phyloP scores from a whole-genome alignment of 2,329 filamentous ascomycete genomes.

The Remersonia thermophila region DNA sequence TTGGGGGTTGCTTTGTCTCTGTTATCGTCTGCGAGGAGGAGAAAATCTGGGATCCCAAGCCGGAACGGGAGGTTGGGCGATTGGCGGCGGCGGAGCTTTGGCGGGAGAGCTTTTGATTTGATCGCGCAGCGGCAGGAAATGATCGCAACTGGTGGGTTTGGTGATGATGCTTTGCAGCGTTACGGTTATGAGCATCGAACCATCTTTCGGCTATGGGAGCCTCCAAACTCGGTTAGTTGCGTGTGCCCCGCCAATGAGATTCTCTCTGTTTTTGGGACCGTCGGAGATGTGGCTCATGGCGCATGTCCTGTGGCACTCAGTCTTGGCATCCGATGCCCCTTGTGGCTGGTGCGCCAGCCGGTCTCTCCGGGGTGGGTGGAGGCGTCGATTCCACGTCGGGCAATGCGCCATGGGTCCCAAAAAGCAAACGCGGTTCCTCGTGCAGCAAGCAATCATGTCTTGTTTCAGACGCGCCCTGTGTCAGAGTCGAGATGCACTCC shows the following conservation, averaged over 20 bases:
- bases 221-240: constrained; percentile 12
- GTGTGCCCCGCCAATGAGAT: constrained; percentile 10
- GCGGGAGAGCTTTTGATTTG: constrained; percentile 11
- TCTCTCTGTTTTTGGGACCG: not conserved
- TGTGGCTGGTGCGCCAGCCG: too few species aligned
- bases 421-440: too few species aligned
- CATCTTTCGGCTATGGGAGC: constrained; percentile 19
- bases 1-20: too few species aligned
- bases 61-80: constrained; percentile 9
- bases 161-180: constrained; percentile 10
- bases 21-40: constrained; percentile 1
- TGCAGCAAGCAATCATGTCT: too few species aligned
- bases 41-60: constrained; percentile 4
- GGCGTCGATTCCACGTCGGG: too few species aligned
- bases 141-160: not conserved
- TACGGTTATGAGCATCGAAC: constrained; percentile 22
- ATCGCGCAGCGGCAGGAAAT: not conserved
- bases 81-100: constrained; percentile 12
- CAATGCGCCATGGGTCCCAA: too few species aligned
- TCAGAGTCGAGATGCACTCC: too few species aligned
- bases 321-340: too few species aligned
- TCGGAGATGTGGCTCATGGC: not conserved
- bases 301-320: too few species aligned
- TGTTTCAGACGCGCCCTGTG: too few species aligned
- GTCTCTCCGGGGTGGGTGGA: too few species aligned